Evolutionary conservation across 306 rosid species (phyloP), one percentile per base, ranked within the genome.

Genomic region (Acmispon strigosus): DNA sequence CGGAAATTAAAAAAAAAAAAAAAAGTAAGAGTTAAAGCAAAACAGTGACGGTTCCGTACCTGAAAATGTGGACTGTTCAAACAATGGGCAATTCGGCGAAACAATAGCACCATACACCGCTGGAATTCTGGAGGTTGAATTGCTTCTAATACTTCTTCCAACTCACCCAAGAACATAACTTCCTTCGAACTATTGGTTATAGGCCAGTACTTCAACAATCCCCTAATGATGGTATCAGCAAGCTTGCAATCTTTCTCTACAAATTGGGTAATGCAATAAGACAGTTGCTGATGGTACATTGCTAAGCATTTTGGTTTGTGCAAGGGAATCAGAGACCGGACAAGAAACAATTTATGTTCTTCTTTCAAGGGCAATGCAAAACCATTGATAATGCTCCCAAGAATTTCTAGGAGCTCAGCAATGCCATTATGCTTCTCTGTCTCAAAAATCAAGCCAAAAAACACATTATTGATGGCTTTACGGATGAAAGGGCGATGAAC

Each of bases 181-280:
- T 87, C 92, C 82, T 87, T 87, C 4, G 86, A 78, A 72, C 92
- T 87, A 78, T 81, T 87, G 27, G 90, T 88, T 81, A 88, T 79
- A 5, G 93, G 93, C 93, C 93, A 88, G 78, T 79, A 88, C 84
- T 85, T 88, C 76, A 85, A 75, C 62, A 85, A 72, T 51, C 93
- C 90, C 86, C 88, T 76, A 37, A 85, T 81, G 68, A 88, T 86
- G 18, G 87, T 84, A 82, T 88, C 93, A 17, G 93, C 85, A 75
- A 88, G 88, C 83, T 88, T 88, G 82, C 87, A 85, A 67, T 88
- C 93, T 77, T 88, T 88, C 77, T 88, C 94, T 10, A 85, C 90
- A 78, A 85, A 88, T 53, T 85, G 94, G 2, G 81, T 82, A 53
- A 85, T 84, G 82, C 90, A 85, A 69, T 88, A 88, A 27, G 90